Evolutionary conservation across 2,329 filamentous ascomycete genomes (phyloP).

Genomic region (Penicillium sp.): DNA sequence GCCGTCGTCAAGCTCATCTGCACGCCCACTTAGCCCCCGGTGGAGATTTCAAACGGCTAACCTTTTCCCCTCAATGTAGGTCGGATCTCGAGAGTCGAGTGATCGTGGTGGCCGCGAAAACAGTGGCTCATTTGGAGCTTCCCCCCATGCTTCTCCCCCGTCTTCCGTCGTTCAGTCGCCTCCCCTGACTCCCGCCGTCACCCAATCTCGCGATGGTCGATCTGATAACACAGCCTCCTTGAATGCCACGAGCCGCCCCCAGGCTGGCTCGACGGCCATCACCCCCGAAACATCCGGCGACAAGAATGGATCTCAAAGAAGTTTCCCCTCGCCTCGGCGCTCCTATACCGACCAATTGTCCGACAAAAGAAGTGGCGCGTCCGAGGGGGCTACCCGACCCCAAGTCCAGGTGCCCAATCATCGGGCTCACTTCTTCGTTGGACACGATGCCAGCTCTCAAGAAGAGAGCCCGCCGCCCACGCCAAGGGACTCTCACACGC

Average conservation of each 20-base stretch:
- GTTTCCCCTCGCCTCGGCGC: conserved; percentile 38
- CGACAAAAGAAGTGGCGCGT: conserved; percentile 40
- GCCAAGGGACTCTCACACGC: conserved; percentile 46
- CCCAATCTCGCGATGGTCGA: conserved; percentile 53
- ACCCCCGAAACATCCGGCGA: conserved; percentile 47
- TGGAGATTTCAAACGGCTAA: conserved; percentile 5
- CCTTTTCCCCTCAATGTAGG: conserved; percentile 23
- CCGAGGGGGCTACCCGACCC: conserved; percentile 41
- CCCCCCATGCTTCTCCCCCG: conserved; percentile 61
- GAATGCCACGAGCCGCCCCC: conserved; percentile 30
- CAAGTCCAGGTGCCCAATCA: conserved; percentile 39
- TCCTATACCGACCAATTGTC: conserved; percentile 39
- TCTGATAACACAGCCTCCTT: conserved; percentile 28
- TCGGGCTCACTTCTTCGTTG: conserved; percentile 52
- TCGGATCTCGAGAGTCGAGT: conserved; percentile 53
- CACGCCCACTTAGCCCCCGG: background rate
- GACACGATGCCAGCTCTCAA: conserved; percentile 52
- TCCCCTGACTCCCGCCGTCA: conserved; percentile 79
- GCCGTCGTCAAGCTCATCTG: background rate
- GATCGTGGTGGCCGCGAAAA: conserved; percentile 53
- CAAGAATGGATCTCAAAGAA: conserved; percentile 29
- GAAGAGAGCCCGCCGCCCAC: conserved; percentile 60
- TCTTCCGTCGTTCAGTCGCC: conserved; percentile 74
- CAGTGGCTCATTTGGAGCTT: conserved; percentile 58
- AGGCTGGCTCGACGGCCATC: conserved; percentile 36